Evolutionary conservation across 352 stramenopile species (phyloP), one percentile per base, ranked within the genome.

Genomic region (Phytophthora vignae): DNA sequence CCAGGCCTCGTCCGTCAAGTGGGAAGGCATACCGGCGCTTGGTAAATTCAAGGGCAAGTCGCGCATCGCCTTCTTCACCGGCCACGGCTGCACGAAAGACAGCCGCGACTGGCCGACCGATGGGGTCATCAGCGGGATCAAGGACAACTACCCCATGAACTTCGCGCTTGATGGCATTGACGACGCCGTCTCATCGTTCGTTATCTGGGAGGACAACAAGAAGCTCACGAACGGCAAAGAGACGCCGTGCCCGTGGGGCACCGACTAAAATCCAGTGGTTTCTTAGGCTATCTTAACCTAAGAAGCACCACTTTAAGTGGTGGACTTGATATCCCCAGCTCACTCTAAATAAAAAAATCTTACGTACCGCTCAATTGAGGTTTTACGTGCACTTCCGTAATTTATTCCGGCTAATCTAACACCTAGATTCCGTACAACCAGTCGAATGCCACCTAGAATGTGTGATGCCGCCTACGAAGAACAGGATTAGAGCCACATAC

Each of bases 1-100:
- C 59, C 64, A 67, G 36, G 60, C 63, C n/a, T 74, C 69, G 5
- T 80, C 73, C 2, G 64, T 77, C 8, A 66, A 74, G 40, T 80
- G 69, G 73, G 19, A 67, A 9, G 62, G 54, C 1, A 17, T 79
- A 4, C 63, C 62, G 5, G 54, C 53, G 27, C 15, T 6, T 1
- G 64, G 56, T 1, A 48, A 22, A 4, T 69, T 67, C 36, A 53
- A 61, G n/a, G 69, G 60, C 21, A 67, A 69, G 44, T 62, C 65
- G 5, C 64, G 60, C n/a, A 76, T 81, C 27, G 69, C 59, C 10
- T 77, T 80, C 56, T 80, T 67, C 27, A 72, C 55, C 1, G 63
- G 46, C 29, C 25, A 8, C 12, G 55, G 69, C 31, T 80, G 64
- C 56, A 71, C 42, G 0, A 60, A 60, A 2, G 25, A 42, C 2